Percentiles rank a stretch among this genome's conserved stretches.
Evolutionary conservation across 495 filamentous ascomycete species (phyloP).

Genomic region (Podospora tetraspora): DNA sequence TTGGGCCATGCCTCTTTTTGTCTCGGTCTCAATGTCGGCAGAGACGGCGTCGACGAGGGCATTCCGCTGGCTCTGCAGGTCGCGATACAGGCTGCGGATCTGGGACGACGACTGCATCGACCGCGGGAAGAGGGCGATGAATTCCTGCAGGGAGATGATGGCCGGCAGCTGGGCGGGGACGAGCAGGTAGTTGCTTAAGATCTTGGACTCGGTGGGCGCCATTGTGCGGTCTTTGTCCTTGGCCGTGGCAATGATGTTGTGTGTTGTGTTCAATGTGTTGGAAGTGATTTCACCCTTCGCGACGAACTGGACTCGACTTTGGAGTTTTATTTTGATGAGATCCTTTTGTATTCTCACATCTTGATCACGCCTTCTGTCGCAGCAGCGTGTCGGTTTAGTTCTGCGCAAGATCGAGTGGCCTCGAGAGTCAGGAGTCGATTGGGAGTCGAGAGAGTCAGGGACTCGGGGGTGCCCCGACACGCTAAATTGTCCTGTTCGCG

Average conservation of each 20-base stretch:
- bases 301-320: background rate
- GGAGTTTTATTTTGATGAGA: background rate
- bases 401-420: background rate
- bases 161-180: conserved; percentile 66
- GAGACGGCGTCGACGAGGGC: conserved; percentile 62
- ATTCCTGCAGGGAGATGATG: conserved; percentile 66
- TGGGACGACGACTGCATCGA: conserved; percentile 64
- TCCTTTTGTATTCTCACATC: background rate
- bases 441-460: background rate
- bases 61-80: conserved; percentile 67
- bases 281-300: background rate
- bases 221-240: conserved; percentile 35
- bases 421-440: background rate
- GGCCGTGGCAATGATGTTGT: background rate
- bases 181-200: conserved; percentile 74
- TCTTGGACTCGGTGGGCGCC: conserved; percentile 65
- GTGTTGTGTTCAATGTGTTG: background rate
- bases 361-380: background rate
- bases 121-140: conserved; percentile 70
- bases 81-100: conserved; percentile 69
- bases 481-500: conserved; percentile 16
- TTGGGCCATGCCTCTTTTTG: conserved; percentile 56
- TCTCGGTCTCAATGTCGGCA: conserved; percentile 62
- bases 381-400: background rate
- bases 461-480: conserved; percentile 2